Evolutionary conservation across 2,329 filamentous ascomycete species (phyloP).

Genomic region (Sporothrix curviconia): DNA sequence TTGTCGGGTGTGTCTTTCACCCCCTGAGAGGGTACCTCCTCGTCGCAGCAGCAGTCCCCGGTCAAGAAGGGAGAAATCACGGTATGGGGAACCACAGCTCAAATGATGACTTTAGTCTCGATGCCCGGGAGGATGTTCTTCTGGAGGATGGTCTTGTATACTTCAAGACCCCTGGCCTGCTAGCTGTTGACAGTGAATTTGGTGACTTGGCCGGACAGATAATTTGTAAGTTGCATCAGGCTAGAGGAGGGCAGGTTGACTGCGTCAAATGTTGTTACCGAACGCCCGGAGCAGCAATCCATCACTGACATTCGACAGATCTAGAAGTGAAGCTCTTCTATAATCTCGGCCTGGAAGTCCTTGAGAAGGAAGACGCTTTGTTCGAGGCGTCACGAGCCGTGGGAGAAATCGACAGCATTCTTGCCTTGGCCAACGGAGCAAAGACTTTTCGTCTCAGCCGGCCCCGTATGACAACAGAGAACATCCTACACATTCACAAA

Average conservation of each 20-base stretch:
- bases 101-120: slow-evolving; percentile 49
- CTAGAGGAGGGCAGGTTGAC: too few relatives aligned
- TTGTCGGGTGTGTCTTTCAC: slow-evolving; percentile 77
- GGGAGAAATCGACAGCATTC: slow-evolving; percentile 78
- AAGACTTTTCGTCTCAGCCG: slow-evolving; percentile 63
- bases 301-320: background rate
- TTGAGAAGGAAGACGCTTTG: slow-evolving; percentile 63
- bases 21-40: slow-evolving; percentile 89
- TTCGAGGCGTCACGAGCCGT: slow-evolving; percentile 67
- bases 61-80: slow-evolving; percentile 36
- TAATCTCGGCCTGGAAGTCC: slow-evolving; percentile 61
- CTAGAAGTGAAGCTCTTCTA: slow-evolving; percentile 81
- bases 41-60: slow-evolving; percentile 49
- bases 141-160: slow-evolving; percentile 64
- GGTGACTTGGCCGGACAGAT: slow-evolving; percentile 84
- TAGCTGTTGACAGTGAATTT: slow-evolving; percentile 69
- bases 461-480: slow-evolving; percentile 64
- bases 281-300: too few relatives aligned
- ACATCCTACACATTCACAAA: slow-evolving; percentile 65
- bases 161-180: slow-evolving; percentile 81
- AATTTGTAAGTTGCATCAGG: slow-evolving; percentile 52
- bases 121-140: slow-evolving; percentile 73
- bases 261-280: too few relatives aligned
- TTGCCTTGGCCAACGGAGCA: slow-evolving; percentile 75
- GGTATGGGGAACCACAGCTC: slow-evolving; percentile 35